Conservation (phyloP, 352 stramenopile species). For the Phytophthora hybrid region DNA sequence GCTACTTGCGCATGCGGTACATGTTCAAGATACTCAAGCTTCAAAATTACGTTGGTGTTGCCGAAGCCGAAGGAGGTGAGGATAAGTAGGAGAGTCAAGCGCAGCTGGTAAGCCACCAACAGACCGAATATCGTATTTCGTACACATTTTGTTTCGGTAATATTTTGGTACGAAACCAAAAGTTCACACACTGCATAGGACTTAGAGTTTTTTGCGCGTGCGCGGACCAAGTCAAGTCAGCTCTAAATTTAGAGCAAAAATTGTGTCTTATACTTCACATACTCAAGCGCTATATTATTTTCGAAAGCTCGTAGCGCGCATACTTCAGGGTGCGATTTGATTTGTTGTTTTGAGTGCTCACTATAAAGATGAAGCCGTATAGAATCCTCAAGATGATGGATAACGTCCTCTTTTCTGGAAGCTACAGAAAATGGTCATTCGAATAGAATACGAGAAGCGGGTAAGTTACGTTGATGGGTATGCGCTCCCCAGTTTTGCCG, state of each 20-base stretch:
- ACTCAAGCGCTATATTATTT: not conserved
- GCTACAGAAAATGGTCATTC: not conserved
- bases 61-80: not conserved
- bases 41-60: not conserved
- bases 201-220: not conserved
- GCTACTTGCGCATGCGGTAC: too few relatives aligned
- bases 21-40: constrained; percentile 7
- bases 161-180: not conserved
- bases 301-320: too few relatives aligned
- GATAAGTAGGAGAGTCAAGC: not conserved
- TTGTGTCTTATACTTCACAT: not conserved
- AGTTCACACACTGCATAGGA: not conserved
- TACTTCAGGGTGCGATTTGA: not conserved
- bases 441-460: too few relatives aligned
- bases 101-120: not conserved
- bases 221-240: not conserved
- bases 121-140: not conserved
- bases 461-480: too few relatives aligned
- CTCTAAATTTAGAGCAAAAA: not conserved
- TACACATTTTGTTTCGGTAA: not conserved
- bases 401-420: too few relatives aligned
- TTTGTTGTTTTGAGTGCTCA: not conserved
- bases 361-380: not conserved
- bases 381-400: too few relatives aligned
- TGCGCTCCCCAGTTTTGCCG: not conserved